phyloP scores from a whole-genome alignment of 208 protist species.

The Trypanosoma mega region DNA sequence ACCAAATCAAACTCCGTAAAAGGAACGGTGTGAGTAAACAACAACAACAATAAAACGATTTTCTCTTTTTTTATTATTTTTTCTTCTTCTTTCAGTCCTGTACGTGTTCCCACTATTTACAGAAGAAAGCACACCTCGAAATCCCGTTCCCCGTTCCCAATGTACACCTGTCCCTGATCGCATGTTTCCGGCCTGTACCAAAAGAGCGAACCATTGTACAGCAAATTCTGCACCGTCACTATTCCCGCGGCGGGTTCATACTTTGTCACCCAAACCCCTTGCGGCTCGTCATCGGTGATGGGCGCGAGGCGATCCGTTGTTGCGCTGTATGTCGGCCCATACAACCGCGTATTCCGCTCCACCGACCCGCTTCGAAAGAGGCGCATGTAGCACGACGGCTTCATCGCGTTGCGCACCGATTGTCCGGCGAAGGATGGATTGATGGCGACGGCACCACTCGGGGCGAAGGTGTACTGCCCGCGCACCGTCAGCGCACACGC shows the following conservation, averaged over 20 bases:
- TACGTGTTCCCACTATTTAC: conserved; percentile 13
- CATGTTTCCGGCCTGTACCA: conserved; percentile 80
- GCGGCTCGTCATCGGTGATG: conserved; percentile 85
- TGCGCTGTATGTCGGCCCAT: conserved; percentile 81
- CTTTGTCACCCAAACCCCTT: conserved; percentile 86
- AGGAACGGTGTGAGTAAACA: too few relatives aligned
- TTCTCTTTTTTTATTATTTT: too few relatives aligned
- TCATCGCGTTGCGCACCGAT: conserved; percentile 68
- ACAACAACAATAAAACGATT: too few relatives aligned
- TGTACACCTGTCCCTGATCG: conserved; percentile 86
- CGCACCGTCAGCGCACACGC: conserved; percentile 77
- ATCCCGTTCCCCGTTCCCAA: conserved; percentile 79
- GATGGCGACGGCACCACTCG: conserved; percentile 27
- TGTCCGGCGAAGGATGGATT: conserved; percentile 83
- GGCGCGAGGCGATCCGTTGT: conserved; percentile 80
- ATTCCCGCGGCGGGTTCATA: conserved; percentile 79
- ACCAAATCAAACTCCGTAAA: too few relatives aligned
- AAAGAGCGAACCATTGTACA: conserved; percentile 85
- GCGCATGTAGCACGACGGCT: conserved; percentile 85
- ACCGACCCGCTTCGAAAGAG: conserved; percentile 35
- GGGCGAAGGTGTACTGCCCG: conserved; percentile 54
- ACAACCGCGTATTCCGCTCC: conserved; percentile 59
- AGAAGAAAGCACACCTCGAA: conserved; percentile 87
- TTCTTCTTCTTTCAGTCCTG: too few relatives aligned
- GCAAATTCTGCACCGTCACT: conserved; percentile 80